Evolutionary conservation across 1,139 yeast species (phyloP).

Genomic region (Pichia norvegensis): DNA sequence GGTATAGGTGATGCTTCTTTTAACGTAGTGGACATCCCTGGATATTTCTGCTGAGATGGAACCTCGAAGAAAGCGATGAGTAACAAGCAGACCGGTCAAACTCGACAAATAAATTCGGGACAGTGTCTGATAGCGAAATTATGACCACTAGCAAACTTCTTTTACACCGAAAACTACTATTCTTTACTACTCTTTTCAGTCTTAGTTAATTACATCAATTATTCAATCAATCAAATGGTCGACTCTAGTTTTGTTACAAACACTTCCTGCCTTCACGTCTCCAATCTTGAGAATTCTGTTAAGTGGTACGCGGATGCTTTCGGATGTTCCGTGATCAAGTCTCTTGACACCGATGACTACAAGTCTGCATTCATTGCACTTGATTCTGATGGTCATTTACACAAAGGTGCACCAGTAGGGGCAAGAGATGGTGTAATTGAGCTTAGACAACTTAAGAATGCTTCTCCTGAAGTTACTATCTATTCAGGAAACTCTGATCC

Average conservation of each 20-base stretch:
- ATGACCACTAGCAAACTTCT: too few relatives aligned
- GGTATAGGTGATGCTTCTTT: background rate
- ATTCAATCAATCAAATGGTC: background rate
- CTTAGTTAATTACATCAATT: too few relatives aligned
- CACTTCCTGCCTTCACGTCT: conserved; percentile 72
- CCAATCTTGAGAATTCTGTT: conserved; percentile 68
- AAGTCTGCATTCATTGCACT: conserved; percentile 64
- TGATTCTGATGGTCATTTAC: conserved; percentile 38
- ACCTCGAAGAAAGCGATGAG: too few relatives aligned
- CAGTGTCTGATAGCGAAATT: too few relatives aligned
- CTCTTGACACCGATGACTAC: conserved; percentile 49
- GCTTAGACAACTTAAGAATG: conserved; percentile 67
- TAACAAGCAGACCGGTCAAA: too few relatives aligned
- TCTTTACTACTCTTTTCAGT: too few relatives aligned
- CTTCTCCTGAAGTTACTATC: conserved; percentile 37
- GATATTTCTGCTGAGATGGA: background rate
- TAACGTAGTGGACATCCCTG: background rate
- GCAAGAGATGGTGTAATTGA: conserved; percentile 75
- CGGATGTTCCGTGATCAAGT: conserved; percentile 59
- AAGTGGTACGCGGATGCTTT: conserved; percentile 68
- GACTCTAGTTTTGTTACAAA: conserved; percentile 41
- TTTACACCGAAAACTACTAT: too few relatives aligned
- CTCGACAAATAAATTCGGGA: too few relatives aligned
- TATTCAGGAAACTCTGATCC: conserved; percentile 83
- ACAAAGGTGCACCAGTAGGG: conserved; percentile 43